Base-by-base conservation (phyloP, 2,329 filamentous ascomycete species). In the Ceratocystis papillata region DNA sequence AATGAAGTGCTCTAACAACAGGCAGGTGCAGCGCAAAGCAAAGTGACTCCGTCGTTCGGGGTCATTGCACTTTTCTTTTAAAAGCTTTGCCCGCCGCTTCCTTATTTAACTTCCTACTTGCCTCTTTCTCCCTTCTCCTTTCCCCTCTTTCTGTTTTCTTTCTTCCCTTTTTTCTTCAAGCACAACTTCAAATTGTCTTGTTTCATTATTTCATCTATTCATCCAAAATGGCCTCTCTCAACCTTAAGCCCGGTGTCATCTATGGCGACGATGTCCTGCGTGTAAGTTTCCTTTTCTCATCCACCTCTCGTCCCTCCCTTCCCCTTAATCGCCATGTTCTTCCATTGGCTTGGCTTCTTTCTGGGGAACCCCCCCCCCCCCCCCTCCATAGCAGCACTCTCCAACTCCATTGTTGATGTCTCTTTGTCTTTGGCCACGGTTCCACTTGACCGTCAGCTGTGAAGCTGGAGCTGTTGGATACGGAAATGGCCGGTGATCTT, bases 191-290 rank as follows among this genome's bases (percentile, higher is more conserved):
- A 46, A 53, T 65, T 63, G 55, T 67, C 57, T 53, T 68, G 33
- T 57, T 64, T 64, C 62, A 30, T 63, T 46, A 30, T 65, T 22
- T 30, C 59, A 59, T 20, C 69, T 41, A 41, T 67, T 74, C 65
- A 70, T 72, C 67, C 69, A 72, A 63, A 65, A 68, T 68, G 66
- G 63, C 63, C 70, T 77, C 79, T 69, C 75, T 81, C 69, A 79
- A 76, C 74, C 77, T 79, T 71, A 81, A 81, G 77, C 72, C 79
- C 69, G 79, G 79, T 70, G 79, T 81, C 75, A 80, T 81, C 74
- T 79, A 80, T 70, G 79, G 79, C 71, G 79, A 81, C 71, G 79
- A 81, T 72, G 79, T 81, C 69, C 75, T 80, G 67, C 77, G 65
- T 66, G 68, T 69, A 53, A 65, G 65, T 69, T 50, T 62, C 62